Evolutionary conservation across 106 monocot species (phyloP).

Genomic region (Dendrobium officinale): DNA sequence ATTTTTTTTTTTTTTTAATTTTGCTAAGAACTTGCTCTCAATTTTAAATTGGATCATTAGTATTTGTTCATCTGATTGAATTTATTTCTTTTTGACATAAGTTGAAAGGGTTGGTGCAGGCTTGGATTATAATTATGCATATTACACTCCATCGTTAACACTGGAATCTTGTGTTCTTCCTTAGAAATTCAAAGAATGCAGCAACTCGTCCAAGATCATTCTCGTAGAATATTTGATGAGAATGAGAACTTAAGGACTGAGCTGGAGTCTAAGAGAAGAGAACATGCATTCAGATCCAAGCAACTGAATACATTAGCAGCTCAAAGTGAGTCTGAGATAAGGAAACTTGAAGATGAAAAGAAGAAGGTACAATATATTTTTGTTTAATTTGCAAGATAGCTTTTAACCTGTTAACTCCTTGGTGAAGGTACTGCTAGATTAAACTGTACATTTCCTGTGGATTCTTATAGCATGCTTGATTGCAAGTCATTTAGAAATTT

Average conservation of each 20-base stretch:
- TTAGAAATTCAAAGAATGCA: slow-evolving; percentile 70
- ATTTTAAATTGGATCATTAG: too few relatives aligned
- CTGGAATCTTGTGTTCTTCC: not conserved
- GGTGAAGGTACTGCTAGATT: not conserved
- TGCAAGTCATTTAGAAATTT: too few relatives aligned
- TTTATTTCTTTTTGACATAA: not conserved
- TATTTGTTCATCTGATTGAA: not conserved
- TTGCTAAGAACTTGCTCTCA: too few relatives aligned
- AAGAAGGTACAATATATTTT: slow-evolving; percentile 33
- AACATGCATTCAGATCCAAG: slow-evolving; percentile 36
- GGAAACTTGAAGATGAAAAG: slow-evolving; percentile 43
- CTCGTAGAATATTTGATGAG: slow-evolving; percentile 38
- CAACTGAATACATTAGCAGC: slow-evolving; percentile 31
- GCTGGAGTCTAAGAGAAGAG: slow-evolving; percentile 41
- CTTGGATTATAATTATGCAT: not conserved
- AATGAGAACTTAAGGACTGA: slow-evolving; percentile 38
- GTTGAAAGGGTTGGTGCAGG: not conserved
- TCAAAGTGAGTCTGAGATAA: slow-evolving; percentile 39
- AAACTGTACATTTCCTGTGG: not conserved
- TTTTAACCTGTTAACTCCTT: not conserved
- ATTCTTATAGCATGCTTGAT: not conserved
- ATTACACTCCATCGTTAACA: not conserved
- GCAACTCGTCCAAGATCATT: slow-evolving; percentile 36
- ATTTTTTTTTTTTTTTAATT: not conserved
- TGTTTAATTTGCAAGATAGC: not conserved